A percentile compares a stretch with the other conserved stretches of the same genome.
Evolutionary conservation across 768 basidiomycete species (phyloP).

Genomic region (Amanita inopinata): DNA sequence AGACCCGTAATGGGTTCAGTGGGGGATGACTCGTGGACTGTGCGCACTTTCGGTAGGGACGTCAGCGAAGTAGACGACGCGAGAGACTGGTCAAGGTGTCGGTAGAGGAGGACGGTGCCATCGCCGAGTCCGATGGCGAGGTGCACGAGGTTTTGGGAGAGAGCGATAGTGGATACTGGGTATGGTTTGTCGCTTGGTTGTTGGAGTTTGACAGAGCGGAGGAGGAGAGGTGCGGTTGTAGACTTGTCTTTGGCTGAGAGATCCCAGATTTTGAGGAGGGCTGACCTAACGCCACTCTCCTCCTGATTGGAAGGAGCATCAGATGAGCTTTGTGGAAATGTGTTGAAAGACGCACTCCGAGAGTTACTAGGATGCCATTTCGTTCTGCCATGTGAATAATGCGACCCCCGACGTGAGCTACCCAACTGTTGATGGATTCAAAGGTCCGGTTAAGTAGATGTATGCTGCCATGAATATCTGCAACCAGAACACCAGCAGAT

Average conservation of each 20-base stretch:
- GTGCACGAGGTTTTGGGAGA: conserved; percentile 70
- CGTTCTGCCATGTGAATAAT: conserved; percentile 84
- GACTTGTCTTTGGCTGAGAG: conserved; percentile 61
- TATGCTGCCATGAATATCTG: conserved; percentile 79
- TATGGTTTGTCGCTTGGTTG: not conserved
- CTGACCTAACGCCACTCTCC: conserved; percentile 57
- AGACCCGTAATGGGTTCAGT: conserved; percentile 86
- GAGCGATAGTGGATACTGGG: conserved; percentile 42
- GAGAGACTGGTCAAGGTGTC: conserved; percentile 86
- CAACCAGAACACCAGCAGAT: conserved; percentile 60
- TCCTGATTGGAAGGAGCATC: conserved; percentile 44
- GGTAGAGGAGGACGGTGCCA: conserved; percentile 85
- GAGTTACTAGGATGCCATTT: conserved; percentile 73
- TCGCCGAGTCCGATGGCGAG: conserved; percentile 92
- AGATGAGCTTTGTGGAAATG: conserved; percentile 8
- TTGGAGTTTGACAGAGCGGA: conserved; percentile 54
- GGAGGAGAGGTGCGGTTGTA: conserved; percentile 47
- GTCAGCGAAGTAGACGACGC: conserved; percentile 60
- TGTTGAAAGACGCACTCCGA: conserved; percentile 55
- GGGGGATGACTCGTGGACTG: conserved; percentile 66
- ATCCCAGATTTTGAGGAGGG: conserved; percentile 86
- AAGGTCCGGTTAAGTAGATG: conserved; percentile 71
- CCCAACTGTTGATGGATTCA: conserved; percentile 62
- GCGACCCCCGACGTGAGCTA: conserved; percentile 69
- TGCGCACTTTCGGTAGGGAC: conserved; percentile 75